Base-by-base conservation (phyloP, 305 asterid species). In the Nicotiana rustica region DNA sequence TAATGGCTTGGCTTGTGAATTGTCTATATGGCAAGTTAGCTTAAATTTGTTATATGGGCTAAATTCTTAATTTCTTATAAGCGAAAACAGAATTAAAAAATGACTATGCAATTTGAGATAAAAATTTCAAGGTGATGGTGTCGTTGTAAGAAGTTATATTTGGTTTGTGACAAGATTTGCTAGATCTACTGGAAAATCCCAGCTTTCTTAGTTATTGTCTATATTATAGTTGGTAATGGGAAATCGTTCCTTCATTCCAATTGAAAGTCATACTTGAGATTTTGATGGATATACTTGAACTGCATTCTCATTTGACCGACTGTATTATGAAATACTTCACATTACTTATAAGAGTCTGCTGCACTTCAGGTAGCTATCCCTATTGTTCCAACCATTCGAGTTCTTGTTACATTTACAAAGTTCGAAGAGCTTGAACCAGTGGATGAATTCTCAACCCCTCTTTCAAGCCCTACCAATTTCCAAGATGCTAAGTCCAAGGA, bases 371-470 rank as follows among this genome's bases (percentile, higher is more conserved):
- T 95, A 85, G 99, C 98, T 12, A 95, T 97, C 82, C 99, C 99
- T 55, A 91, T 97, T 36, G 98, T 97, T 83, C 99, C 99, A 55
- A 97, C 98, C 67, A 93, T 97, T 81, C 93, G 99, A 31, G 98
- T 95, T 83, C 91, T 97, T 29, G 97, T 97, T 77, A 97, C 99
- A 76, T 97, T 97, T 80, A 95, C 99, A 5, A 97, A 93, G 86
- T 95, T 97, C 60, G 97, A 95, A 91, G 99, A 95, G 90, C 98
- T 97, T 80, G 98, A 92, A 87, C 97, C 98, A 14, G 52, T 84
- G 6, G 99, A 95, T 85, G 98, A 97, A 87, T 97, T 95, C 89
- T 92, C 96, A 18, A 93, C 99, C 79, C 99, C 99, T 70, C 90
- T 91, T 31, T 93, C 98, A 47, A 97, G 98, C 89, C 99, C 99